Evolutionary conservation across 768 basidiomycete genomes (phyloP).

Genomic region (Collybia nuda): DNA sequence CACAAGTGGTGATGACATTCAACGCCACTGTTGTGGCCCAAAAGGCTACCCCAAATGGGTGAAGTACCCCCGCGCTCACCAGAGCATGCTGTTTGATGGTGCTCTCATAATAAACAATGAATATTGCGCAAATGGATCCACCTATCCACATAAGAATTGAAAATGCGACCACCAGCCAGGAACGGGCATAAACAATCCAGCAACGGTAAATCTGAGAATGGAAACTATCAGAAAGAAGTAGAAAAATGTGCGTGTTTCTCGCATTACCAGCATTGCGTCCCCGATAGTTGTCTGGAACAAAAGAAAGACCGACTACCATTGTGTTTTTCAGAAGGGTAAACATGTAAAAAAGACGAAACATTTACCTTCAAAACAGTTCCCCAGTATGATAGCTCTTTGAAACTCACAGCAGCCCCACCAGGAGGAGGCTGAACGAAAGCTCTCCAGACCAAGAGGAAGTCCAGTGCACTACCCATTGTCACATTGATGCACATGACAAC

Average conservation of each 20-base stretch:
- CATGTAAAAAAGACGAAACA: neutral
- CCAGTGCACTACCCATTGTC: conserved; percentile 2
- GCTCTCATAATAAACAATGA: conserved; percentile 9
- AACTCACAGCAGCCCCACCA: conserved; percentile 6
- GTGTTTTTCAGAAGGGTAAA: neutral
- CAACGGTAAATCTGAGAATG: conserved; percentile 7
- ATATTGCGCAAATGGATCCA: neutral
- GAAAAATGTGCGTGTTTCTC: too few species aligned
- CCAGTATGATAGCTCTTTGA: conserved; percentile 13
- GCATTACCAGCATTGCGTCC: conserved; percentile 16
- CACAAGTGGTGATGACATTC: conserved; percentile 14
- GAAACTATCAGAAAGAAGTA: neutral
- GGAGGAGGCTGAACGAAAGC: conserved; percentile 12
- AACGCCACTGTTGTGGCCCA: conserved; percentile 15
- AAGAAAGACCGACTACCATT: conserved; percentile 9
- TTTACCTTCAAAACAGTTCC: conserved; percentile 12
- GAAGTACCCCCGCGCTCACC: conserved; percentile 8
- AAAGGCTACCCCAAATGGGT: conserved; percentile 9
- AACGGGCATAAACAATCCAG: conserved; percentile 4
- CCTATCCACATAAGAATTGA: conserved; percentile 12
- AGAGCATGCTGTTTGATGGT: conserved; percentile 5
- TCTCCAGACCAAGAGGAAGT: conserved; percentile 7
- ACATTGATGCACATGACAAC: conserved; percentile 9
- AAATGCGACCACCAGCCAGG: neutral
- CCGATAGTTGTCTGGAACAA: conserved; percentile 13